Conservation (phyloP, 78 protist genomes). For the Acrasis kona region DNA sequence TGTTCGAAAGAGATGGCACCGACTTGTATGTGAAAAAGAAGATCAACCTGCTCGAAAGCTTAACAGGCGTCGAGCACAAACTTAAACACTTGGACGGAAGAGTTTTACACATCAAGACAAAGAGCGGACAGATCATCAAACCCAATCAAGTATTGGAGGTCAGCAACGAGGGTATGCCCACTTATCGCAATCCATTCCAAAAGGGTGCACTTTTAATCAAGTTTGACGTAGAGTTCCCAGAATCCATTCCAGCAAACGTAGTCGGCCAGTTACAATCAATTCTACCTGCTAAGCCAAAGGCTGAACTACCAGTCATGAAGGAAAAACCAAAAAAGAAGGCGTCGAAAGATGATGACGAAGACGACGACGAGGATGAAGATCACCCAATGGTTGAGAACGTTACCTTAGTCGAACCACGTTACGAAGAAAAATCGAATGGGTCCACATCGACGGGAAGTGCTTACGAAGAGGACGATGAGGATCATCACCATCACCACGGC, state of each 20-base stretch:
- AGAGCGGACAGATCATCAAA: conserved; percentile 45
- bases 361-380: background rate
- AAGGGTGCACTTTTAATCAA: conserved; percentile 69
- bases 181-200: conserved; percentile 63
- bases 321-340: background rate
- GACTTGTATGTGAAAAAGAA: conserved; percentile 68
- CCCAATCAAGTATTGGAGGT: conserved; percentile 72
- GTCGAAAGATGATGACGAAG: background rate
- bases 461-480: too few relatives aligned
- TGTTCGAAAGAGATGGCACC: conserved; percentile 73
- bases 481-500: too few relatives aligned
- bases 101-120: conserved; percentile 39
- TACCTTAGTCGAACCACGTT: too few relatives aligned
- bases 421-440: too few relatives aligned
- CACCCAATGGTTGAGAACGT: too few relatives aligned
- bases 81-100: conserved; percentile 85
- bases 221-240: conserved; percentile 75
- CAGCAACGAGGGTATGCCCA: conserved; percentile 93
- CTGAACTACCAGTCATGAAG: background rate
- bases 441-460: too few relatives aligned
- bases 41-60: conserved; percentile 67
- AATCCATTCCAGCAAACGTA: background rate
- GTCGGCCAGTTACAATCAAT: background rate
- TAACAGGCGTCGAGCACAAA: conserved; percentile 75
- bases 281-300: background rate